Base-by-base conservation (phyloP, 139 green algal genomes). In the Auxenochlorella pyrenoidosa region DNA sequence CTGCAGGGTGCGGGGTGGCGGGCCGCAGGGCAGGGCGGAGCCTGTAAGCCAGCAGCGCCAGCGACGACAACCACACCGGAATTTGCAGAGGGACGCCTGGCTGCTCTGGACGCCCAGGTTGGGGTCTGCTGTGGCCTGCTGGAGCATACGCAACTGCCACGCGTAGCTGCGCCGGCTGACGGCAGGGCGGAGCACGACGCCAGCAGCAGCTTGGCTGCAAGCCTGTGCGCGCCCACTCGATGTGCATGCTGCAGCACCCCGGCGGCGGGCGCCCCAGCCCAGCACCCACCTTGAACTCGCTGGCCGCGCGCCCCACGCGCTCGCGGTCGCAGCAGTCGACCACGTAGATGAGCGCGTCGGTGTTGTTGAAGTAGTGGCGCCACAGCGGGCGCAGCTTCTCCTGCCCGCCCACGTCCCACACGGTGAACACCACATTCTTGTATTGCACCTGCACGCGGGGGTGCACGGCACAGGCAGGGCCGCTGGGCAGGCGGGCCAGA, bases 321-420 rank as follows among this genome's bases (percentile, higher is more conserved):
- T 99, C 97, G 51, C 94, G 93, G 92, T 99, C 98, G 76, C 97
- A 93, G 58, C 92, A 98, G 90, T 99, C 98, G 15, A 99, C 97
- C 51, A 99, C 98, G 88, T 98, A 99, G 84, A 99, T 99, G 10
- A 99, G 93, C 60, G 94, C 98, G 85, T 99, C 97, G 40, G 89
- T 92, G 80, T 92, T 80, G 96, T 99, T 95, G 98, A 99, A 92
- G 98, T 98, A 94, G 98, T 99, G 93, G 98, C 99, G 90, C 98
- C 98, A 99, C 38, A 99, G 94, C 4, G 96, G 95, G 40, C 96
- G 94, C 79, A 99, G 95, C 93, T 99, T 98, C 89, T 99, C 97
- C 88, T 99, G 97, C 43, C 97, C 97, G 40, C 97, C 97, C 36
- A 99, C 97, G 84, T 99, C 97, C 97, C 97, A 99, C 22, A 98